Evolutionary conservation across 1,284 basidiomycete species (phyloP), one percentile per base, ranked within the genome.

Genomic region (Meira miltonrushii): DNA sequence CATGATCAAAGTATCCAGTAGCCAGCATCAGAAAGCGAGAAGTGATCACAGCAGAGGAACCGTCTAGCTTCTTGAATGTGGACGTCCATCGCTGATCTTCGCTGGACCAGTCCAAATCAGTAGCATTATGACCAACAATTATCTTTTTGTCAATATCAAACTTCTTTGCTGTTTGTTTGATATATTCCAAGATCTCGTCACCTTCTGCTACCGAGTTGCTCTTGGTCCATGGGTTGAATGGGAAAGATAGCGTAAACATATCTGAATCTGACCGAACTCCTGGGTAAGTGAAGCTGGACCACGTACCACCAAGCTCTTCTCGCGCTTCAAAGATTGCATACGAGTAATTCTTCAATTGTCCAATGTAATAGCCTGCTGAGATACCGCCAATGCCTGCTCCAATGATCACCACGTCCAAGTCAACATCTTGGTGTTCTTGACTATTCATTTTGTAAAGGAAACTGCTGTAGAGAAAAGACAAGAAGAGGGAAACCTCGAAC

Each of bases 1-100:
- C 19, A 60, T 74, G 73, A 44, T 72, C 64, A 65, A 76, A 76
- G 66, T 76, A 76, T n/a, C 74, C 74, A 25, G 65, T 68, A 62
- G 59, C 62, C 17, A 55, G 54, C 64, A 66, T 68, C 50, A 74
- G 37, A 62, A 66, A 74, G 49, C 67, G 15, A 19, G 62, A 51
- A 19, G 62, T 64, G 40, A 43, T 58, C 60, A 57, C 17, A 48
- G 23, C 58, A 65, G 57, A 39, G 61, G 46, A 44, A 67, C 23
- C 38, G 62, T 46, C 41, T 56, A 28, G 17, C 61, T 51, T 33
- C 60, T 57, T 25, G 54, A 67, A 50, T 13, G 3, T 15, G 3
- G 75, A 48, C 7, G 59, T 63, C 74, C 74, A 76, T 48, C 54
- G 54, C 38, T 65, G 58, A 44, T 73, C 64, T 49, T 67, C 59